Evolutionary conservation across 2,329 filamentous ascomycete species (phyloP), one percentile per base, ranked within the genome.

Genomic region (Neofusicoccum cordaticola): DNA sequence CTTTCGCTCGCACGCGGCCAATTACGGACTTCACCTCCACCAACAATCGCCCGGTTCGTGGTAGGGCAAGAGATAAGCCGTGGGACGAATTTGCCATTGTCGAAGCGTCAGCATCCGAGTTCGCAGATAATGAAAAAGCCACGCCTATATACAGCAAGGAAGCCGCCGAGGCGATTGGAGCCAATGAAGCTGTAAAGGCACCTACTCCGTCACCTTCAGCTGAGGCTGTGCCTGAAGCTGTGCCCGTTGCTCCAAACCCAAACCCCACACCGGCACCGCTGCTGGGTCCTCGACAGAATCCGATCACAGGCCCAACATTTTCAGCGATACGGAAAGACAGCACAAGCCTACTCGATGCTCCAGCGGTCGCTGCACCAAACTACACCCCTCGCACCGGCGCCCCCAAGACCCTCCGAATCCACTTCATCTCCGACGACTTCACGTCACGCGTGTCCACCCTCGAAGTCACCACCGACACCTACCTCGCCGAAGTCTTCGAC

Each of bases 71-170:
- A 68, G 90, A 90, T 22, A 92, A 89, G 72, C 88, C 90, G 0
- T 92, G 89, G 80, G 91, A 94, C 70, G 91, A 95, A 69, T 94
- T 96, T 76, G 91, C 89, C 12, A 81, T 96, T 31, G 90, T 92
- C 12, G 86, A 88, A 71, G 91, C 91, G 2, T 88, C 86, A 1
- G 82, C 86, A 65, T 85, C 84, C 11, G 88, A 90, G 70, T 90
- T 88, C 69, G 81, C 82, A 63, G 88, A 90, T 63, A 93, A 93
- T 71, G 86, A 91, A 72, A 82, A 79, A 45, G 73, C 86, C 62
- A 92, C 90, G 2, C 89, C 89, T 4, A 83, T 90, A 60, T 89
- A 88, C 66, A 85, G 86, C 62, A 82, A 85, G 65, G 86, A 88
- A 68, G 75, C 78, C 22, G 69, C 69, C 9, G 62, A 66, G 13